Base-by-base conservation (phyloP, 176 grass and related monocot species). In the Aegilops speltoides region DNA sequence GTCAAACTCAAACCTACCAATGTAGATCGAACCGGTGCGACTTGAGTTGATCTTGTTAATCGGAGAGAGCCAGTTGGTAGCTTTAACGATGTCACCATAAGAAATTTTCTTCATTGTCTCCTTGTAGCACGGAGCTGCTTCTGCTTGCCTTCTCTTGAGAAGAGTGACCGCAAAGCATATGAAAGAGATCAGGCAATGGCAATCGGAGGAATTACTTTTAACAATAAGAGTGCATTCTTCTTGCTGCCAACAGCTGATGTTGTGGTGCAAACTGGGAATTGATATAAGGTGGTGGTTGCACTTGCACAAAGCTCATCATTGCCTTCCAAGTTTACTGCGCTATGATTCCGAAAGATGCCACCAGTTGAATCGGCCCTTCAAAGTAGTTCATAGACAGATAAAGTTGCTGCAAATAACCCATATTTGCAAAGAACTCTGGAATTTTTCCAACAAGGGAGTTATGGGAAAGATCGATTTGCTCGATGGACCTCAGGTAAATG, bases 101-200 rank as follows among this genome's bases (percentile, higher is more conserved):
- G 80, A 88, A 3, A 88, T 36, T 25, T 32, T 88, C 25, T 83
- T 88, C 86, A 88, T 83, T 16, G 81, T 88, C 11, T 72, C 73
- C 5, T 28, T 83, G 22, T 63, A 78, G 52, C 19, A 45, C 15
- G 34, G 37, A 75, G 17, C 33, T 36, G 37, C 22, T 60, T 83
- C 1, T 1, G 24, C 3, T 71, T 52, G 12, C 9, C 2, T 46
- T 71, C 9, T 11, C 38, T 83, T 88, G 20, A 64, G 8, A 50
- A 48, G 1, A 22, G 37, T 79, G 20, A 20, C 3, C 8, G 62
- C 7, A 48, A 70, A 23, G 41, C 32, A 81, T 4, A 76, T 0
- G 3, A 73, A 5, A 3, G 45, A 85, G 2, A 81, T 0, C 2
- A 85, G 25, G 78, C 78, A 0, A 89, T 38, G 28, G 71, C 22